phyloP scores from a whole-genome alignment of 2,329 filamentous ascomycete species.

The Calonectria hawksworthii region DNA sequence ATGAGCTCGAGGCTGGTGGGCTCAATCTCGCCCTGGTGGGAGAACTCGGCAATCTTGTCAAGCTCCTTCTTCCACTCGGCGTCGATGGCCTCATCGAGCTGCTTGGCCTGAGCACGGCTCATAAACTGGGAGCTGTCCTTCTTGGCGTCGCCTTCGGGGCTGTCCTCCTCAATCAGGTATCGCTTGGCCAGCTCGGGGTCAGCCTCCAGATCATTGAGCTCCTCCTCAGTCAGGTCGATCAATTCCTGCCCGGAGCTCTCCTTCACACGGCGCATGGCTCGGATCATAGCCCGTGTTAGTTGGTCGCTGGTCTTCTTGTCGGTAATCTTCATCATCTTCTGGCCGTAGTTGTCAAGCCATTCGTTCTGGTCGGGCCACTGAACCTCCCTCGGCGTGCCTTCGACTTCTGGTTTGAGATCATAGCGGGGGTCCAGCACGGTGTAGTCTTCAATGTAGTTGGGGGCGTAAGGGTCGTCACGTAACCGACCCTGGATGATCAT shows the following conservation, averaged over 20 bases:
- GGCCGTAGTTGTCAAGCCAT: slow-evolving; percentile 68
- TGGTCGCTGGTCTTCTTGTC: slow-evolving; percentile 60
- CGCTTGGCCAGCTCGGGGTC: slow-evolving; percentile 56
- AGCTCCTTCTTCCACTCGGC: slow-evolving; percentile 55
- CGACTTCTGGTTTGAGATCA: slow-evolving; percentile 73
- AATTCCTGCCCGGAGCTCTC: slow-evolving; percentile 57
- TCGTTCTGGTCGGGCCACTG: slow-evolving; percentile 74
- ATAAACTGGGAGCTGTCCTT: slow-evolving; percentile 45
- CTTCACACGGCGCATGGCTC: slow-evolving; percentile 59
- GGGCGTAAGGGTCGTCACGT: slow-evolving; percentile 78
- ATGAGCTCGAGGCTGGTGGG: slow-evolving; percentile 54
- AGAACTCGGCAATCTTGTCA: slow-evolving; percentile 49
- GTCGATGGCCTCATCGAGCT: slow-evolving; percentile 55
- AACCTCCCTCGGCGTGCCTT: slow-evolving; percentile 64
- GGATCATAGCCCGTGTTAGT: slow-evolving; percentile 57
- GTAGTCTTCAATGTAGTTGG: slow-evolving; percentile 88
- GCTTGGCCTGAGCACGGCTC: slow-evolving; percentile 52
- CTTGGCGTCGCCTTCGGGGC: slow-evolving; percentile 42
- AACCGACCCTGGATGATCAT: slow-evolving; percentile 79
- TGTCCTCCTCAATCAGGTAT: slow-evolving; percentile 53
- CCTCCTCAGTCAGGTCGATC: slow-evolving; percentile 65
- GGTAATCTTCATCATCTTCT: slow-evolving; percentile 59
- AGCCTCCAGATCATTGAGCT: slow-evolving; percentile 57
- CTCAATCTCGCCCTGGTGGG: slow-evolving; percentile 49
- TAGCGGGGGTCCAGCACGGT: slow-evolving; percentile 81